Conservation (phyloP, 2,329 filamentous ascomycete genomes). For the Colletotrichum higginsianum region DNA sequence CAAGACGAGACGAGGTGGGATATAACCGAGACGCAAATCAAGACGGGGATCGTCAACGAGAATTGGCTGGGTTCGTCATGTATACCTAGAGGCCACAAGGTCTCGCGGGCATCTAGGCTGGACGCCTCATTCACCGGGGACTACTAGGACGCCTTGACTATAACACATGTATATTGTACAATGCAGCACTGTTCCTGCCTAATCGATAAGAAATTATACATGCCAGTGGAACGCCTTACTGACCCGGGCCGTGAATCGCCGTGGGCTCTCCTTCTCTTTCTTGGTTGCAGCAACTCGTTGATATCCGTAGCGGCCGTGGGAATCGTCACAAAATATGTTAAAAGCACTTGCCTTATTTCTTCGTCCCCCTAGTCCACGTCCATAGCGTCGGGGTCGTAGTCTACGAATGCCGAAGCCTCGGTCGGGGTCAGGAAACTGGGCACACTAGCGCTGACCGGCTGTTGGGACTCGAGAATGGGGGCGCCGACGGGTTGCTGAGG, state of each 20-base stretch:
- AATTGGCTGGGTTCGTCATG: not conserved
- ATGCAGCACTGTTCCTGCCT: slow-evolving; percentile 9
- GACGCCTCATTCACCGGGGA: slow-evolving; percentile 11
- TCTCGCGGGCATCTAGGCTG: slow-evolving; percentile 11
- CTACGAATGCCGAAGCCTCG: slow-evolving; percentile 4
- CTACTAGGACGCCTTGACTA: slow-evolving; percentile 10
- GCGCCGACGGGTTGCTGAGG: slow-evolving; percentile 29
- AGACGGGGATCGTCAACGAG: not conserved
- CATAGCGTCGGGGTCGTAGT: slow-evolving; percentile 75
- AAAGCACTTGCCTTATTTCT: slow-evolving; percentile 18
- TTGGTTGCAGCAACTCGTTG: not conserved
- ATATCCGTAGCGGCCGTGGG: slow-evolving; percentile 11
- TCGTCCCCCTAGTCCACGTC: slow-evolving; percentile 68
- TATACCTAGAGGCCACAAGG: not conserved
- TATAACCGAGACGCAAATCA: slow-evolving; percentile 4
- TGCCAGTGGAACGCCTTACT: slow-evolving; percentile 31
- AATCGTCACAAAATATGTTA: slow-evolving; percentile 19
- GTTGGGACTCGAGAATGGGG: slow-evolving; percentile 14
- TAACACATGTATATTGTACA: slow-evolving; percentile 31
- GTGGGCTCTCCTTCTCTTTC: not conserved
- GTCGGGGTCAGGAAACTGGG: slow-evolving; percentile 32
- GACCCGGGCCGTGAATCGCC: not conserved
- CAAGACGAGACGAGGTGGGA: not conserved
- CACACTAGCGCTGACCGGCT: slow-evolving; percentile 18
- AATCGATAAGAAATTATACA: slow-evolving; percentile 27